A percentile compares a stretch with the other conserved stretches of the same genome.
Evolutionary conservation across 1,284 basidiomycete species (phyloP).

Genomic region (Malassezia sp.): DNA sequence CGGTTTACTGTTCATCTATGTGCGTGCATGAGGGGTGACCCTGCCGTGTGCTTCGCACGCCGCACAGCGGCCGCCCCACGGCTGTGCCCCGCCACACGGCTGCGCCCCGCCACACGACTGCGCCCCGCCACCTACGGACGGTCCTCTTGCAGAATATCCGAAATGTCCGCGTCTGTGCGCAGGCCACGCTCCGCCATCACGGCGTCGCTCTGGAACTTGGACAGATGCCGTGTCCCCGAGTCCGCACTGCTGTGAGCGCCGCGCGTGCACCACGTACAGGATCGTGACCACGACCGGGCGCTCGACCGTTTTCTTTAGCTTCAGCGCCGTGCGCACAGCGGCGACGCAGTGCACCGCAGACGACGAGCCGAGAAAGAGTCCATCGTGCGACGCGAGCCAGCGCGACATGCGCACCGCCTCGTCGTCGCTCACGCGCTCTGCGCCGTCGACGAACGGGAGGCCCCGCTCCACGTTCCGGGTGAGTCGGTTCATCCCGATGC

Average conservation of each 20-base stretch:
- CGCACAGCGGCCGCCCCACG: too few species aligned
- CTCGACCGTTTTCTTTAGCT: slow-evolving; percentile 19
- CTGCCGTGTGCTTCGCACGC: too few species aligned
- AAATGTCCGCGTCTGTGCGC: slow-evolving; percentile 29
- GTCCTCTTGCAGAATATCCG: slow-evolving; percentile 31
- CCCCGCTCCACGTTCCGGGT: slow-evolving; percentile 39
- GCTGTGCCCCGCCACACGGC: too few species aligned
- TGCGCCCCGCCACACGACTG: too few species aligned
- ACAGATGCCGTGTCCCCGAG: slow-evolving; percentile 38
- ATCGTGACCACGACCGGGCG: slow-evolving; percentile 40
- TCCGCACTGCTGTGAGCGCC: slow-evolving; percentile 22
- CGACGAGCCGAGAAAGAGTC: slow-evolving; percentile 87
- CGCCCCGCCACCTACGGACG: too few species aligned
- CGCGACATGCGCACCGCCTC: slow-evolving; percentile 41
- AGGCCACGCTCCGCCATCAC: slow-evolving; percentile 19
- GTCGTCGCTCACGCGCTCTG: slow-evolving; percentile 36
- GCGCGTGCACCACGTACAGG: slow-evolving; percentile 15
- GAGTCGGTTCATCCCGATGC: slow-evolving; percentile 56
- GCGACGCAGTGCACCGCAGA: slow-evolving; percentile 91
- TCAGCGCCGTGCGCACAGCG: slow-evolving; percentile 52
- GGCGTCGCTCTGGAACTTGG: slow-evolving; percentile 41
- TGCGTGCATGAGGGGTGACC: too few species aligned
- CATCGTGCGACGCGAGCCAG: slow-evolving; percentile 53
- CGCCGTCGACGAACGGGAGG: slow-evolving; percentile 33
- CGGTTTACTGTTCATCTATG: too few species aligned